These are phyloP conservation scores for Strobilomyces confusus DNA, from an alignment of 768 basidiomycete species.

Conservation along the genomic window DNA sequence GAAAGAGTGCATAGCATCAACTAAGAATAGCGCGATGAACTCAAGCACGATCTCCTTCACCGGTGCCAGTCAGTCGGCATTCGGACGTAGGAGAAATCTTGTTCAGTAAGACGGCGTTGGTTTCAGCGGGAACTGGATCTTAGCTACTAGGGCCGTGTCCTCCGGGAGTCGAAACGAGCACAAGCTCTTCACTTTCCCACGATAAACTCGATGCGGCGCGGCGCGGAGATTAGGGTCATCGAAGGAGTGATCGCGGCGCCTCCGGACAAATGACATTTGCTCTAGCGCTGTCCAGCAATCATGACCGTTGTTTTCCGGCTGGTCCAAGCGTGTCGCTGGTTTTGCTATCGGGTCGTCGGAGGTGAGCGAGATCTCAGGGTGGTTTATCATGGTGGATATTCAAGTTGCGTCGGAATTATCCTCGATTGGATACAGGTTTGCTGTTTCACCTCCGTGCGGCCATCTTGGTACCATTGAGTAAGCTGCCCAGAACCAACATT, in stretches of 20 bases:
- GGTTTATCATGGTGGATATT: not conserved
- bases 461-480: constrained; percentile 19
- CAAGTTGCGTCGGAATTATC: not conserved
- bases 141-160: not conserved
- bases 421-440: constrained; percentile 6
- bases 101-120: not conserved
- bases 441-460: constrained; percentile 9
- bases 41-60: not conserved
- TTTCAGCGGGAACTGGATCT: not conserved
- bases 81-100: not conserved
- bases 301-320: not conserved
- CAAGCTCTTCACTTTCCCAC: not conserved
- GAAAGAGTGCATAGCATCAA: no score
- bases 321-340: no score
- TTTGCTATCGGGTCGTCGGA: no score
- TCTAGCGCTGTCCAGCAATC: not conserved
- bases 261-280: constrained; percentile 12
- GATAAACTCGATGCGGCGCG: not conserved
- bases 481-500: constrained; percentile 4
- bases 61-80: not conserved
- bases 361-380: constrained; percentile 2
- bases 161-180: not conserved
- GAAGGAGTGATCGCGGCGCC: constrained; percentile 19
- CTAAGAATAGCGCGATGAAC: no score
- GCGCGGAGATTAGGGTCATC: constrained; percentile 14